Conservation (phyloP, 768 basidiomycete species). For the Trametes coccinea region DNA sequence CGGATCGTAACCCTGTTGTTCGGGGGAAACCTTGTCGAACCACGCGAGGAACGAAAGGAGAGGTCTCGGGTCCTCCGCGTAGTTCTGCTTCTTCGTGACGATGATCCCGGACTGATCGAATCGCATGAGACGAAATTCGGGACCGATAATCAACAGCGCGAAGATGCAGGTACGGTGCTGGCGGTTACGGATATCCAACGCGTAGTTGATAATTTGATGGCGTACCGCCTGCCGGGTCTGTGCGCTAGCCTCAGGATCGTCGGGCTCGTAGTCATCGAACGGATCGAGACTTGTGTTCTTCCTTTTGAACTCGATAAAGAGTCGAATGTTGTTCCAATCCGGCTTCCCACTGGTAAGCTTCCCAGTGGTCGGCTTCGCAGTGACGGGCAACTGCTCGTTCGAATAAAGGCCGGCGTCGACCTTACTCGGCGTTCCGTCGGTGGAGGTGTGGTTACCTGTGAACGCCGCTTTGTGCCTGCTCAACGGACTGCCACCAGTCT, state of each 20-base stretch:
- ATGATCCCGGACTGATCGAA: slow-evolving; percentile 3
- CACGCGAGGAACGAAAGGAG: background rate
- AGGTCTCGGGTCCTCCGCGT: background rate
- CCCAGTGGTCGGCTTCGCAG: too few species aligned
- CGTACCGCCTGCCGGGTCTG: background rate
- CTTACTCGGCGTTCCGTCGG: too few species aligned
- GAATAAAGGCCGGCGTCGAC: too few species aligned
- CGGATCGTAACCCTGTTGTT: slow-evolving; percentile 4
- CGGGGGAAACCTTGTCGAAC: background rate
- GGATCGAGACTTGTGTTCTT: background rate
- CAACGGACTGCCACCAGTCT: too few species aligned
- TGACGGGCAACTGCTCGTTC: too few species aligned
- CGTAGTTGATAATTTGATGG: slow-evolving; percentile 3
- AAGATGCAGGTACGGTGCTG: slow-evolving; percentile 12
- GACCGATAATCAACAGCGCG: slow-evolving; percentile 7
- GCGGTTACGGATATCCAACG: background rate
- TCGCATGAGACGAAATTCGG: background rate
- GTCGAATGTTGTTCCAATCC: too few species aligned
- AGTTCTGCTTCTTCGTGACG: background rate
- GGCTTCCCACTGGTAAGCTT: too few species aligned
- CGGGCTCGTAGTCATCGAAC: background rate
- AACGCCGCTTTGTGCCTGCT: too few species aligned
- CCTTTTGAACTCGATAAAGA: too few species aligned
- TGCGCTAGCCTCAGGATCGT: background rate
- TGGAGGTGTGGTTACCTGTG: too few species aligned